These are phyloP conservation scores for Kodamaea lidongshanica DNA, from an alignment of 805 yeast species.

Conservation along the genomic window DNA sequence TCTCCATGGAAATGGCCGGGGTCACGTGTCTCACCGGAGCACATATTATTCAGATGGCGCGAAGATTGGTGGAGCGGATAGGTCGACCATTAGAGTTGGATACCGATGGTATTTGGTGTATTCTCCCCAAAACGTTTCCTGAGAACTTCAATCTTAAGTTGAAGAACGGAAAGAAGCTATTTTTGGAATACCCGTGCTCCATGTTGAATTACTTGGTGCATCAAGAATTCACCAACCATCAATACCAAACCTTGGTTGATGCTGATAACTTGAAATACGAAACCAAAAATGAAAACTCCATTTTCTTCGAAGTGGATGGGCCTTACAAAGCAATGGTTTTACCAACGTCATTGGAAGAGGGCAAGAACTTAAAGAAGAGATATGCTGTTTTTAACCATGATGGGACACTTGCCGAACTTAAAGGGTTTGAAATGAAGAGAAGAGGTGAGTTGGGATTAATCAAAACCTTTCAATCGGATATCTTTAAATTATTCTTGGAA, in stretches of 20 bases:
- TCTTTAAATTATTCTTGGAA: constrained; percentile 83
- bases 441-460: constrained; percentile 93
- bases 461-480: constrained; percentile 91
- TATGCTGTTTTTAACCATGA: constrained; percentile 96
- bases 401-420: constrained; percentile 88
- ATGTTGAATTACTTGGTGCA: constrained; percentile 94
- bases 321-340: constrained; percentile 96
- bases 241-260: constrained; percentile 82
- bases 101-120: constrained; percentile 99
- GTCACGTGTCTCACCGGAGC: constrained; percentile 98
- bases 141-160: constrained; percentile 71
- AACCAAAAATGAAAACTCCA: constrained; percentile 82
- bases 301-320: constrained; percentile 97
- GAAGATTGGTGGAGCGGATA: constrained; percentile 80
- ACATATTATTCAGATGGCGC: constrained; percentile 95
- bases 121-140: constrained; percentile 87
- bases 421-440: constrained; percentile 94
- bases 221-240: constrained; percentile 85
- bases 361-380: constrained; percentile 90
- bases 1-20: constrained; percentile 99
- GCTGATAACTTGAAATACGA: constrained; percentile 62
- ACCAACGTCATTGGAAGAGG: constrained; percentile 97
- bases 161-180: constrained; percentile 70
- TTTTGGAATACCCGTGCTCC: constrained; percentile 88
- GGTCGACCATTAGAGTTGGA: constrained; percentile 96